phyloP scores from a whole-genome alignment of 768 basidiomycete species.

The Daedalea quercina region DNA sequence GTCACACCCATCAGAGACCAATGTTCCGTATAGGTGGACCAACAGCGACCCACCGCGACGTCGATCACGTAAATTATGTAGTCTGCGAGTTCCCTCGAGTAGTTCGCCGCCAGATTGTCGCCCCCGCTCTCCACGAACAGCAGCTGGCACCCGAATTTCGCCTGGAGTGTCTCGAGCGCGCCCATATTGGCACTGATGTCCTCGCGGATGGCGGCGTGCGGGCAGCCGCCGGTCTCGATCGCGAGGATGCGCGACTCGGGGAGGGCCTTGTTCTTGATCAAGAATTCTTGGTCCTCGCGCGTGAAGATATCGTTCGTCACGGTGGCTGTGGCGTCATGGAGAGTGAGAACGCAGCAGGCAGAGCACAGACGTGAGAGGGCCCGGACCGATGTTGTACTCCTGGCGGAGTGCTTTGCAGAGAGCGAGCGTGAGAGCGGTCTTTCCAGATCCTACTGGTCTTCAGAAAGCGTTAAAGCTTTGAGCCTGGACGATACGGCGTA shows the following conservation, averaged over 20 bases:
- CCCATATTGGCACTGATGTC: constrained; percentile 98
- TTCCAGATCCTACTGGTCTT: constrained; percentile 97
- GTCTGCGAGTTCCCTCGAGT: constrained; percentile 92
- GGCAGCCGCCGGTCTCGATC: constrained; percentile 97
- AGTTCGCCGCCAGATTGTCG: constrained; percentile 96
- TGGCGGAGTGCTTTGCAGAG: constrained; percentile 77
- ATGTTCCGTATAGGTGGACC: too few species aligned
- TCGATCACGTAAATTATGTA: constrained; percentile 95
- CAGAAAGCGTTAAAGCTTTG: neutral
- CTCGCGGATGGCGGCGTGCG: constrained; percentile 96
- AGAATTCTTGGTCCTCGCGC: constrained; percentile 93
- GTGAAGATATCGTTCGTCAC: constrained; percentile 99
- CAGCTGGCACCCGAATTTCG: constrained; percentile 82
- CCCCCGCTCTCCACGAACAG: constrained; percentile 96
- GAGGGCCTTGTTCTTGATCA: constrained; percentile 88
- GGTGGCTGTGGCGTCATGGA: constrained; percentile 48
- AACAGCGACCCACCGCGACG: constrained; percentile 49
- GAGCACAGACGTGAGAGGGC: neutral
- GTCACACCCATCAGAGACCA: too few species aligned
- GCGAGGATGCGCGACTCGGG: constrained; percentile 82
- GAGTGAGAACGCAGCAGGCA: constrained; percentile 4
- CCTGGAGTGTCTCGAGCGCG: constrained; percentile 90
- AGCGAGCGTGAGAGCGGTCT: constrained; percentile 90
- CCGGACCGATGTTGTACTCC: constrained; percentile 85
- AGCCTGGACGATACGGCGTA: neutral